A percentile compares a stretch with the other conserved stretches of the same genome.
Evolutionary conservation across 1,139 yeast genomes (phyloP).

Genomic region (Nakaseomyces bracarensis): DNA sequence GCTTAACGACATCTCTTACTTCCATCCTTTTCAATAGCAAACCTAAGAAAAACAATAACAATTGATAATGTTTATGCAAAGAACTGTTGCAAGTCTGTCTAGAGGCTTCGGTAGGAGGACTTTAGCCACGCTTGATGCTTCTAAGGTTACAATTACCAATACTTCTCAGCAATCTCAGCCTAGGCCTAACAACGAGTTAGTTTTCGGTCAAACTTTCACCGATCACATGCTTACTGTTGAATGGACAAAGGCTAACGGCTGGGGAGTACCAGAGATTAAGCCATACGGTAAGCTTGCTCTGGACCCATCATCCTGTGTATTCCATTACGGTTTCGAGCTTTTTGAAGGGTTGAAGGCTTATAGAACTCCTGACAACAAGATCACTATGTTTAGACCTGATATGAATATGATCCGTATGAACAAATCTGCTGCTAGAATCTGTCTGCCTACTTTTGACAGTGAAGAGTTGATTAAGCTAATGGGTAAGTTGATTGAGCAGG

Average conservation of each 20-base stretch:
- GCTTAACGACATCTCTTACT: no score
- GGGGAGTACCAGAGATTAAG: constrained; percentile 76
- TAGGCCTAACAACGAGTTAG: constrained; percentile 64
- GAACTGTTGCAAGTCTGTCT: neutral
- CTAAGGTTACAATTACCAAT: constrained; percentile 52
- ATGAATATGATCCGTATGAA: constrained; percentile 87
- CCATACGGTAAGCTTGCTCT: constrained; percentile 69
- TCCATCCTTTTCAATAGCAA: no score
- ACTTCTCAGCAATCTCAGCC: constrained; percentile 55
- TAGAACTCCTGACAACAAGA: constrained; percentile 54
- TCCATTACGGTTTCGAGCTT: constrained; percentile 88
- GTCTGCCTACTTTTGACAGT: constrained; percentile 73
- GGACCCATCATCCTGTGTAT: constrained; percentile 84
- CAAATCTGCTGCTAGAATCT: constrained; percentile 77
- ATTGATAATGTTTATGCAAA: neutral
- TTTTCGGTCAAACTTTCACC: constrained; percentile 79
- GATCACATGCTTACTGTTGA: constrained; percentile 82
- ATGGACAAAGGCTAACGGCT: constrained; percentile 69
- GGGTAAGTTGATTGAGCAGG: constrained; percentile 62
- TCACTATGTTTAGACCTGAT: constrained; percentile 81
- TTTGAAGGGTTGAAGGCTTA: constrained; percentile 96
- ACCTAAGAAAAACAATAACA: no score
- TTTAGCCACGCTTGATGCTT: constrained; percentile 52
- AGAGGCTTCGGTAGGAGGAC: constrained; percentile 6
- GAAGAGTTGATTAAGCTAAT: constrained; percentile 67